Evolutionary conservation across 176 grass and related monocot genomes (phyloP).

Genomic region (Avena atlantica): DNA sequence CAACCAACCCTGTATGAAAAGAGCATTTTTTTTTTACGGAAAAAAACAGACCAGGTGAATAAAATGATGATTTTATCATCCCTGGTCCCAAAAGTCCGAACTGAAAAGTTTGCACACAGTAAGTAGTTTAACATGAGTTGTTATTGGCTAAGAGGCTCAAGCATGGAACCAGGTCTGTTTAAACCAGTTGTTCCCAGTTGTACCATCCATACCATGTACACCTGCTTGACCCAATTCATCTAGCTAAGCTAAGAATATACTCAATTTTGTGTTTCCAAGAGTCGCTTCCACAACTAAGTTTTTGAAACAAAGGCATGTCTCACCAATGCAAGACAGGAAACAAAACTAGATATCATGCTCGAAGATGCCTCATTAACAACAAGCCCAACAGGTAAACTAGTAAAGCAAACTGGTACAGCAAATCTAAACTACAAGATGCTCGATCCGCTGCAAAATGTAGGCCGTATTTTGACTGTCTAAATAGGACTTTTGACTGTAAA

Average conservation of each 20-base stretch:
- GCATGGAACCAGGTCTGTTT: not conserved
- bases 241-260: constrained; percentile 18
- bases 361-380: constrained; percentile 19
- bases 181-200: not conserved
- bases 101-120: constrained; percentile 4
- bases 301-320: not conserved
- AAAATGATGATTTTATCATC: constrained; percentile 20
- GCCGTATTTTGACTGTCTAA: not conserved
- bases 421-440: not conserved
- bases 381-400: not conserved
- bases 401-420: too few relatives aligned
- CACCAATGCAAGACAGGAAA: constrained; percentile 23
- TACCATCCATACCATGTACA: not conserved
- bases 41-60: not conserved
- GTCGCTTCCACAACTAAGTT: constrained; percentile 5
- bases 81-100: not conserved
- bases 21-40: not conserved
- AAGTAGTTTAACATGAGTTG: not conserved
- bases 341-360: constrained; percentile 10
- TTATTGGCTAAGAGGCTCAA: not conserved
- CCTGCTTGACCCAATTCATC: not conserved
- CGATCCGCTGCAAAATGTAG: not conserved
- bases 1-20: not conserved
- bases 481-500: not conserved
- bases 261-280: not conserved